Conservation (phyloP, 208 protist genomes). For the Leishmania mexicana region DNA sequence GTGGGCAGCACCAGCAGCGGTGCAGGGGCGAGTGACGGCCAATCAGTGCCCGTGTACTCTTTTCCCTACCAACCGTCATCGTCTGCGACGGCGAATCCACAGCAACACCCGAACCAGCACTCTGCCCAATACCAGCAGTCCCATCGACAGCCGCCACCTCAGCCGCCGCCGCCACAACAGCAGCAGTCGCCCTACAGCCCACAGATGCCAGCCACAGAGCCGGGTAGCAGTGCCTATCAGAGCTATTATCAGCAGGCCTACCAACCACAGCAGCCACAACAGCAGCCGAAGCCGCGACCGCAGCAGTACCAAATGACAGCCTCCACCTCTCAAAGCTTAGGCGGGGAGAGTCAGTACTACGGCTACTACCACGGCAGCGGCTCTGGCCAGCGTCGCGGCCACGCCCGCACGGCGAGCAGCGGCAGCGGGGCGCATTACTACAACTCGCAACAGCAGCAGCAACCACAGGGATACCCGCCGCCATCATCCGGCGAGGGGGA, state of each 20-base stretch:
- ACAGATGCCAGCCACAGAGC: conserved; percentile 3
- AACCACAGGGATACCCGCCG: background rate
- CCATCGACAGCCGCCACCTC: background rate
- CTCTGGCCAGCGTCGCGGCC: conserved; percentile 1
- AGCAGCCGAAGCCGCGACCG: conserved; percentile 12
- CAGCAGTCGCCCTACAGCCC: conserved; percentile 1
- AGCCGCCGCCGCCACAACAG: background rate
- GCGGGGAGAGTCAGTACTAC: background rate
- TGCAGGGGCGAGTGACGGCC: background rate
- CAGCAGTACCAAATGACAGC: background rate
- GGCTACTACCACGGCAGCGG: conserved; percentile 5
- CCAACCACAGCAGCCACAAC: conserved; percentile 21
- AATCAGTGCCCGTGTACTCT: background rate
- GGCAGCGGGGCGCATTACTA: background rate
- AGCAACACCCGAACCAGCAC: background rate
- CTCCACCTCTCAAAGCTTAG: conserved; percentile 2
- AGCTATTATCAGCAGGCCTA: background rate
- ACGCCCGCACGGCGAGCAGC: conserved; percentile 5
- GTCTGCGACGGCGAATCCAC: background rate
- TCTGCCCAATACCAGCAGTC: background rate
- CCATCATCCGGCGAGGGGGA: conserved; percentile 4
- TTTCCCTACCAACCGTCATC: background rate
- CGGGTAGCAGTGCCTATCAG: conserved; percentile 14
- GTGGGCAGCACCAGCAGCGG: conserved; percentile 2
- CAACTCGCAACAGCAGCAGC: background rate